Base-by-base conservation (phyloP, 2,329 filamentous ascomycete genomes). In the Pseudonectria buxi region DNA sequence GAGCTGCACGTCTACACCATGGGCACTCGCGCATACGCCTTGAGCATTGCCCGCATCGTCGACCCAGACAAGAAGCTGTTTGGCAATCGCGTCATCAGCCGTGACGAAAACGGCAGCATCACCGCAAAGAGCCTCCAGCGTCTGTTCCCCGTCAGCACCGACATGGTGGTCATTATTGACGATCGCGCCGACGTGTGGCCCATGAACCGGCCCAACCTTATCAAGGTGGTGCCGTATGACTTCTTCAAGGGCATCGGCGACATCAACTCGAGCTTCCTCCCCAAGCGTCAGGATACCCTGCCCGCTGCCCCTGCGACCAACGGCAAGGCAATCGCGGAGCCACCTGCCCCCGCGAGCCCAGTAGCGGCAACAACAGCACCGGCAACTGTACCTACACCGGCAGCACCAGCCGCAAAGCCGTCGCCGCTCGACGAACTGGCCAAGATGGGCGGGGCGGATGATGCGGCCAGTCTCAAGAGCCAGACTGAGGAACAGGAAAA, bases 111-210 rank as follows among this genome's bases (percentile, higher is more conserved):
- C 57, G 90, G 90, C 36, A 95, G 84, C 58, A 81, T 96, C 59
- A 86, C 83, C 3, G 81, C 84, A 40, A 98, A 98, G 71, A 92
- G 81, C 48, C 68, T 98, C 22, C 85, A 92, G 55, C 78, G 92
- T 7, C 64, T 98, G 11, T 98, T 98, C 59, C 92, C 94, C 5
- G 86, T 95, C 40, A 94, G 94, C 62, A 96, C 90, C 6, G 90
- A 94, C 62, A 98, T 98, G 92, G 94, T 95, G 1, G 89, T 95
- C 39, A 95, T 98, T 51, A 98, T 98, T 46, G 92, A 98, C 57
- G 92, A 98, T 61, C 78, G 92, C 48, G 87, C 87, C 35, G 92
- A 98, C 58, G 90, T 98, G 7, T 98, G 92, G 92, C 78, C 78
- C 2, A 78, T 82, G 48, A 96, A 95, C 72, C 83, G 84, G 49